Base-by-base conservation (phyloP, 169 alveolate genomes). In the Plasmodium knowlesi region DNA sequence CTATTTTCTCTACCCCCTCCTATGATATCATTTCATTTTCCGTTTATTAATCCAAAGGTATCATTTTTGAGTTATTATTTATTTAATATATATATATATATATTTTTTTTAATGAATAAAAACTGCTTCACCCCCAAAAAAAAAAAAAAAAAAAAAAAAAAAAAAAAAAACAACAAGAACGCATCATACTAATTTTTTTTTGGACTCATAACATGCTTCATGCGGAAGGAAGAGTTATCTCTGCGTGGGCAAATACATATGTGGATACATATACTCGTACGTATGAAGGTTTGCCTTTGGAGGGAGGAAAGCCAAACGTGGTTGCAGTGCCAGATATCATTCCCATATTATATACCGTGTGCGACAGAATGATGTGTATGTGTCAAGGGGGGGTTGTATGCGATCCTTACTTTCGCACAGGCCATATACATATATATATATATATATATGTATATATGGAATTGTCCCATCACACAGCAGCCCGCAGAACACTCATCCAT, bases 41-140 rank as follows among this genome's bases (percentile, higher is more conserved):
- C 67, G 54, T 25, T 82, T 82, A 82, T 25, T 82, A 82, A 43
- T 30, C 76, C 32, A 82, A 19, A 25, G 9, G 73, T 82, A 53
- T 19, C 71, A 34, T 39, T 82, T 82, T 82, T 39, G 61, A 34
- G 54, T 82, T 82, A 82, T 39, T n/a, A 39, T 19, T 34, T 78
- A 16, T 39, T 37, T 57, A 22, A 39, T 39, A 39, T 78, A 9
- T 37, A 39, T 78, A 3, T 37, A 39, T 39, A 39, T 78, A 9
- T 37, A 39, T 78, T 39, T 37, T 78, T 78, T 78, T 82, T 53
- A 82, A 50, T 53, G 79, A 82, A 57, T 57, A 57, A 57, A 16
- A 57, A 19, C 3, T 32, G 3, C 30, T 57, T 22, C 73, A 57
- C 73, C 73, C 34, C 73, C 34, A 57, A 57, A 30, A 57, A 57